Conservation (phyloP, 1,284 basidiomycete species). For the Marasmius oreades region DNA sequence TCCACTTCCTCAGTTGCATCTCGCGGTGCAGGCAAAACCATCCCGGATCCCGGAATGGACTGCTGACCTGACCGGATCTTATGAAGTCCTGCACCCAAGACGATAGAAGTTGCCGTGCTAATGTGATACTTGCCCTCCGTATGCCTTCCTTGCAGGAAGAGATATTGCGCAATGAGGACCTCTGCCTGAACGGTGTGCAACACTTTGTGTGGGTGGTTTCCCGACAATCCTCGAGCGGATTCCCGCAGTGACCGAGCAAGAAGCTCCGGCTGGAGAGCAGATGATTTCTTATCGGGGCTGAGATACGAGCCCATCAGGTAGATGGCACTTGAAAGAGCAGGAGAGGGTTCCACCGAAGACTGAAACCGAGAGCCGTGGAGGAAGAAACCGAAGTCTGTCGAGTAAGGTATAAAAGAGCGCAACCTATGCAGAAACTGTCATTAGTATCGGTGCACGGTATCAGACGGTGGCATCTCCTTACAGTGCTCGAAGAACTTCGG, state of each 20-base stretch:
- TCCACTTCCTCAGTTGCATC: conserved; percentile 36
- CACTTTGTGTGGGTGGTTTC: conserved; percentile 29
- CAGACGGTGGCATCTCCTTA: background rate
- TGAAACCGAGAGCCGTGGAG: conserved; percentile 20
- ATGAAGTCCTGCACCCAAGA: conserved; percentile 33
- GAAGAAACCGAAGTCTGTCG: conserved; percentile 16
- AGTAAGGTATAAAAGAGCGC: conserved; percentile 11
- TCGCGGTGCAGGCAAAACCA: conserved; percentile 19
- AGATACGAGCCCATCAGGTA: conserved; percentile 39
- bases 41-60: conserved; percentile 5
- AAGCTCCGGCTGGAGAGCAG: conserved; percentile 23
- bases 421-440: conserved; percentile 2
- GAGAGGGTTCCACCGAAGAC: conserved; percentile 26
- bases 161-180: conserved; percentile 49
- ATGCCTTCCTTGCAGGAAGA: conserved; percentile 35
- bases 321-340: conserved; percentile 36
- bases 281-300: conserved; percentile 19
- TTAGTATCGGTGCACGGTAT: background rate
- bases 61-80: conserved; percentile 25
- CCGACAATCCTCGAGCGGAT: conserved; percentile 26
- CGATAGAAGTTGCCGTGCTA: conserved; percentile 33
- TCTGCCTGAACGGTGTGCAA: conserved; percentile 50
- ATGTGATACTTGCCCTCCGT: conserved; percentile 37
- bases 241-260: conserved; percentile 34
- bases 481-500: conserved; percentile 9